Base-by-base conservation (phyloP, 2,329 filamentous ascomycete genomes). In the Ilyonectria destructans region DNA sequence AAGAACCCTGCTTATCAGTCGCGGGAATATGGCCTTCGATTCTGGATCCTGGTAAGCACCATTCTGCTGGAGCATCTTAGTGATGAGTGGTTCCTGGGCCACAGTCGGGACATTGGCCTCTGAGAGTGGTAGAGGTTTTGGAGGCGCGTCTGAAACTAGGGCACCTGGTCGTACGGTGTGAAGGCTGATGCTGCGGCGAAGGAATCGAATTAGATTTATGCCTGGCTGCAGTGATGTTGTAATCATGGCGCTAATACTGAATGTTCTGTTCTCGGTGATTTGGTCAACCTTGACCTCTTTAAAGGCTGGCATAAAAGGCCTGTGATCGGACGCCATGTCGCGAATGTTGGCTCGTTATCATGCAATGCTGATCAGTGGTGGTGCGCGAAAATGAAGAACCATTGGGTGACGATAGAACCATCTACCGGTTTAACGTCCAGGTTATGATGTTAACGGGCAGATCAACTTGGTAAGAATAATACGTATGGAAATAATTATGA, bases 211-310 rank as follows among this genome's bases (percentile, higher is more conserved):
- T 6, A 82, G 83, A 3, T 85, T 85, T 23, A 90, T 80, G 65
- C 85, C 82, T 40, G 82, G 85, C 72, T 87, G 85, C 6, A 90
- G 80, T 4, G 87, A 82, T 1, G 82, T 80, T 4, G 88, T 87
- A 8, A 90, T 83, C 65, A 90, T 83, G 6, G 84, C 82, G 76
- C 86, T 88, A 17, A 90, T 80, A 67, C 85, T 84, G 23, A 85
- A 86, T 51, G 84, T 79, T 56, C 78, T 76, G 58, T 77, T 78
- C 60, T 78, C 74, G n/a, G 74, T 77, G 58, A 77, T 75, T 49
- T 78, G 77, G 17, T 80, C 79, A 65, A 79, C 71, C 46, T 78
- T 75, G 58, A 78, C 67, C 60, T 79, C 76, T 31, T 76, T 74
- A 3, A 78, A 72, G 48, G 71, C 65, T 26, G 75, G 69, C 8